Evolutionary conservation across 2,329 filamentous ascomycete genomes (phyloP).

Genomic region (Epichloe amarillans): DNA sequence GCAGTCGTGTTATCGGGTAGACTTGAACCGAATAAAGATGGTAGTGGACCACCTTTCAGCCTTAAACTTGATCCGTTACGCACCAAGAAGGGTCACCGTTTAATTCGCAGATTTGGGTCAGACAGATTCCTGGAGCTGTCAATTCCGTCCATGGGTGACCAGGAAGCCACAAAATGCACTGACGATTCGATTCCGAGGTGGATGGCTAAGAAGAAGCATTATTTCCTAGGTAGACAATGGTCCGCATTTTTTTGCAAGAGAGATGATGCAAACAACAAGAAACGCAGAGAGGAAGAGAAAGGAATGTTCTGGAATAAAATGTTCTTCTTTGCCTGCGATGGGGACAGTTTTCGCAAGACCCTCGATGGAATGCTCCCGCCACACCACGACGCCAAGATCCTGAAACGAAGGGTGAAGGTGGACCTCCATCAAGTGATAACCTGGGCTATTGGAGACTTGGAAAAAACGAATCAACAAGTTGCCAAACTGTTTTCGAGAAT

Average conservation of each 20-base stretch:
- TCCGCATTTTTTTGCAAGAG: conserved; percentile 31
- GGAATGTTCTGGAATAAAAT: conserved; percentile 12
- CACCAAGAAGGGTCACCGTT: conserved; percentile 35
- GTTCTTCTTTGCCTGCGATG: conserved; percentile 42
- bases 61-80: conserved; percentile 35
- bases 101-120: conserved; percentile 40
- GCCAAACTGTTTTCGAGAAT: conserved; percentile 48
- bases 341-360: conserved; percentile 24
- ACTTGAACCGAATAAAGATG: conserved; percentile 23
- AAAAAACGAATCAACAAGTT: conserved; percentile 32
- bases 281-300: background rate
- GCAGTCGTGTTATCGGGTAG: conserved; percentile 30
- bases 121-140: conserved; percentile 46
- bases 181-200: conserved; percentile 19
- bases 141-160: conserved; percentile 29
- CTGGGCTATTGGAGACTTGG: conserved; percentile 35
- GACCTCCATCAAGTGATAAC: conserved; percentile 29
- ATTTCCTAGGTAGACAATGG: conserved; percentile 34
- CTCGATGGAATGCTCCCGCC: conserved; percentile 9
- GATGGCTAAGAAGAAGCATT: conserved; percentile 20
- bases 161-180: conserved; percentile 17
- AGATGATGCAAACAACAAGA: conserved; percentile 21
- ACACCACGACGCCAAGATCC: conserved; percentile 12
- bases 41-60: conserved; percentile 27
- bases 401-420: conserved; percentile 19